A percentile compares a stretch with the other conserved stretches of the same genome.
phyloP scores from a whole-genome alignment of 2,329 filamentous ascomycete genomes.

The Aspergillus fumigatiaffinis region DNA sequence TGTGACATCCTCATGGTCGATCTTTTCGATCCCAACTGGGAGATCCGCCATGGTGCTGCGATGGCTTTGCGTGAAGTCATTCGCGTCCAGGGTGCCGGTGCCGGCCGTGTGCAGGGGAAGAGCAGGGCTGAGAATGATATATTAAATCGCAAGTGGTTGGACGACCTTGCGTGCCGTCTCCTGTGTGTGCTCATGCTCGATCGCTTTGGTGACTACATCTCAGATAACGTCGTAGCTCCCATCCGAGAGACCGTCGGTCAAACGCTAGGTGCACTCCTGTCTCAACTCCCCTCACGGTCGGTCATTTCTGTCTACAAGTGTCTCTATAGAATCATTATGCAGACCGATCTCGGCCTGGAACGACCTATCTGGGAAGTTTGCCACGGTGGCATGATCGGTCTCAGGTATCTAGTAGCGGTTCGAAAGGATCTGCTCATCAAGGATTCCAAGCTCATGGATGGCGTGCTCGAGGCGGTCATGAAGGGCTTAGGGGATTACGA shows the following conservation, averaged over 20 bases:
- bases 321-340: slow-evolving; percentile 86
- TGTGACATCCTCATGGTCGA: slow-evolving; percentile 93
- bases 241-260: slow-evolving; percentile 95
- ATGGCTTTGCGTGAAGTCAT: slow-evolving; percentile 92
- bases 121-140: slow-evolving; percentile 69
- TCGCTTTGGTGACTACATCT: slow-evolving; percentile 95
- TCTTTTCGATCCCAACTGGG: slow-evolving; percentile 90
- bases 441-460: slow-evolving; percentile 83
- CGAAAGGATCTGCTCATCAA: slow-evolving; percentile 85
- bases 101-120: slow-evolving; percentile 71
- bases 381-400: slow-evolving; percentile 95
- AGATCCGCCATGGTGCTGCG: slow-evolving; percentile 90
- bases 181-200: slow-evolving; percentile 97
- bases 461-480: slow-evolving; percentile 88
- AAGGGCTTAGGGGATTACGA: slow-evolving; percentile 87
- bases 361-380: slow-evolving; percentile 87
- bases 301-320: slow-evolving; percentile 82
- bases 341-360: slow-evolving; percentile 71
- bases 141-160: slow-evolving; percentile 80
- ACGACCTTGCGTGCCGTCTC: slow-evolving; percentile 90
- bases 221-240: slow-evolving; percentile 92
- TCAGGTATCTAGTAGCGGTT: slow-evolving; percentile 92
- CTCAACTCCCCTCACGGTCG: slow-evolving; percentile 72
- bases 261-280: slow-evolving; percentile 82
- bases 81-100: slow-evolving; percentile 84